A percentile compares a stretch with the other conserved stretches of the same genome.
These are phyloP conservation scores for Petunia secreta DNA, from an alignment of 257 asterid species.

Conservation along the genomic window DNA sequence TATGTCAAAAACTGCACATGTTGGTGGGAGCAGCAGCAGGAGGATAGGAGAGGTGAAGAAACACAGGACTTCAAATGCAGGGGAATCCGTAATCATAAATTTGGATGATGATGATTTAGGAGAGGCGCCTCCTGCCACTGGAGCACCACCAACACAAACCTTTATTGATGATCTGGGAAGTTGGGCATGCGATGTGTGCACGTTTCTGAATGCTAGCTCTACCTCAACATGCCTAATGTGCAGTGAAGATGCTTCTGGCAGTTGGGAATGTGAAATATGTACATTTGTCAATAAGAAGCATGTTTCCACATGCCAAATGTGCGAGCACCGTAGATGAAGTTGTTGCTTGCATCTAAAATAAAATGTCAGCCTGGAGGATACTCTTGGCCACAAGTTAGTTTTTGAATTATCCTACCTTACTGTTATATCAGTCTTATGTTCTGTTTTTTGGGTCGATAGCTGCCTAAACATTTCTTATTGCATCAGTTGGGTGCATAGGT, in stretches of 20 bases:
- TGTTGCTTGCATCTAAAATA: slow-evolving; percentile 17
- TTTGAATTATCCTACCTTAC: slow-evolving; percentile 21
- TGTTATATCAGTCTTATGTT: background rate
- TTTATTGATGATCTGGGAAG: slow-evolving; percentile 26
- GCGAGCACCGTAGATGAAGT: slow-evolving; percentile 19
- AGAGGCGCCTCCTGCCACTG: slow-evolving; percentile 18
- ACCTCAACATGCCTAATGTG: slow-evolving; percentile 27
- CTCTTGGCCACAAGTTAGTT: slow-evolving; percentile 10
- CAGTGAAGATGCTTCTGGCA: slow-evolving; percentile 28
- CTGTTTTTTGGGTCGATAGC: slow-evolving; percentile 21
- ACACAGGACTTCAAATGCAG: slow-evolving; percentile 21
- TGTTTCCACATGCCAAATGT: slow-evolving; percentile 23
- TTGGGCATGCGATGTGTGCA: slow-evolving; percentile 29
- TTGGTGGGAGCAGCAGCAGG: slow-evolving; percentile 28
- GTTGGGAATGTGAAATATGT: slow-evolving; percentile 29
- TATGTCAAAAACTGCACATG: slow-evolving; percentile 2
- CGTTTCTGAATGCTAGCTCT: slow-evolving; percentile 28
- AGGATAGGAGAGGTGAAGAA: slow-evolving; percentile 1
- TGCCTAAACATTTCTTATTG: slow-evolving; percentile 17
- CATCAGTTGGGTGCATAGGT: slow-evolving; percentile 10
- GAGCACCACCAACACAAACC: background rate
- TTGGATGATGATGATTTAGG: slow-evolving; percentile 18
- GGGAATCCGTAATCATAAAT: background rate
- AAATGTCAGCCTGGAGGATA: background rate
- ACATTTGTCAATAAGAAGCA: slow-evolving; percentile 24